Base-by-base conservation (phyloP, 1,139 yeast species). In the Hyphopichia khmerensis region DNA sequence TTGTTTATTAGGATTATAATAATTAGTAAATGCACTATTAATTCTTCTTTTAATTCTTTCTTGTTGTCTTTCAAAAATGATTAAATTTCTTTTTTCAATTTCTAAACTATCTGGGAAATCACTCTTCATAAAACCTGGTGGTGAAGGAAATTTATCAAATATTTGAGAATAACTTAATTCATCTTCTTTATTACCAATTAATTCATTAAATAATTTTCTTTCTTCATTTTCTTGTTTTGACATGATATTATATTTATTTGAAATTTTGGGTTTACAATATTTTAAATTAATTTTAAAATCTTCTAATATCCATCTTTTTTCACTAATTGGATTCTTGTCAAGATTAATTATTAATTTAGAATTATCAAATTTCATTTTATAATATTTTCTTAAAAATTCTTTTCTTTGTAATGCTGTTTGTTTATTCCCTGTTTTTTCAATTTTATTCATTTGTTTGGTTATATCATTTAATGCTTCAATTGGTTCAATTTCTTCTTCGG, bases 81-180 rank as follows among this genome's bases (percentile, higher is more conserved):
- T 42, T 16, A 46, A 41, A 19, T 46, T 44, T 17, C 65, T 41
- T 21, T 50, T 52, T 23, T 14, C 32, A 32, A 64, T 57, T 52
- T 81, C 83, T 48, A 80, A 87, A 0, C 87, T 79, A 14, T 66
- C 65, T 1, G 88, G 87, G 51, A 84, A 83, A 45, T 80, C 87
- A 35, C 82, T 72, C 36, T 74, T 61, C 60, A 80, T 82, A 58
- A 75, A 81, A 1, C 87, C 87, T 2, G 86, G 86, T 1, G 88
- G 88, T 3, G 84, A 77, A 40, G 76, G 77, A 21, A 79, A 75
- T 52, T 76, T 66, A 40, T 69, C 74, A 50, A 58, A 65, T 6
- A 66, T 48, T 49, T 69, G 74, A 43, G 57, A 54, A 18, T 43
- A 36, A 3, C 36, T 31, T 4, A 16, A 36, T 43, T 37, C 65